Conservation (phyloP, 1,139 yeast genomes). For the Kluyveromyces marxianus region DNA sequence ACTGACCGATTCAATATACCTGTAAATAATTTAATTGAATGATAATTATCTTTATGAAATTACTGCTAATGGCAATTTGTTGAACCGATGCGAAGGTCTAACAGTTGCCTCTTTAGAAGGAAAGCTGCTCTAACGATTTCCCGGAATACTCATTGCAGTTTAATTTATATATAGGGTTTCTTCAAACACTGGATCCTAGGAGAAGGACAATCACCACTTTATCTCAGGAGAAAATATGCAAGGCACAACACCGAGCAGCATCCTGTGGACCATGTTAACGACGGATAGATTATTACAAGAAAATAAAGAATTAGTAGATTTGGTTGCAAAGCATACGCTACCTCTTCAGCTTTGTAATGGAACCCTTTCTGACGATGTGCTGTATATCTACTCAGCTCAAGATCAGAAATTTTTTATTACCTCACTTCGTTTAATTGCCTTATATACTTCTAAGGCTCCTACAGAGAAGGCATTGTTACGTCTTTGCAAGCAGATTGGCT, state of each 20-base stretch:
- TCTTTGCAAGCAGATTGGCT: conserved; percentile 46
- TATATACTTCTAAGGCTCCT: conserved; percentile 40
- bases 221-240: background rate
- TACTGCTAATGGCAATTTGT: too few species aligned
- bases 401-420: conserved; percentile 42
- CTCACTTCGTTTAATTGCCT: conserved; percentile 40
- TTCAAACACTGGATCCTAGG: too few species aligned
- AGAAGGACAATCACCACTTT: too few species aligned
- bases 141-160: too few species aligned
- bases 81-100: too few species aligned
- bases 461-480: conserved; percentile 33
- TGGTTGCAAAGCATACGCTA: conserved; percentile 38
- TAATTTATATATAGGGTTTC: too few species aligned
- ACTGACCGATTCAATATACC: background rate
- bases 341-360: conserved; percentile 44
- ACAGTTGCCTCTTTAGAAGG: too few species aligned
- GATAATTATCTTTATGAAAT: too few species aligned
- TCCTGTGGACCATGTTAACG: conserved; percentile 11
- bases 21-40: background rate
- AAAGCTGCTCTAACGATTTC: too few species aligned
- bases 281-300: conserved; percentile 22
- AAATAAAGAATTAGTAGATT: conserved; percentile 23
- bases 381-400: conserved; percentile 42
- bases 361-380: conserved; percentile 35
- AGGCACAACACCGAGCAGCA: background rate